phyloP scores from a whole-genome alignment of 2,329 filamentous ascomycete genomes.

The Furcasterigmium sp. region DNA sequence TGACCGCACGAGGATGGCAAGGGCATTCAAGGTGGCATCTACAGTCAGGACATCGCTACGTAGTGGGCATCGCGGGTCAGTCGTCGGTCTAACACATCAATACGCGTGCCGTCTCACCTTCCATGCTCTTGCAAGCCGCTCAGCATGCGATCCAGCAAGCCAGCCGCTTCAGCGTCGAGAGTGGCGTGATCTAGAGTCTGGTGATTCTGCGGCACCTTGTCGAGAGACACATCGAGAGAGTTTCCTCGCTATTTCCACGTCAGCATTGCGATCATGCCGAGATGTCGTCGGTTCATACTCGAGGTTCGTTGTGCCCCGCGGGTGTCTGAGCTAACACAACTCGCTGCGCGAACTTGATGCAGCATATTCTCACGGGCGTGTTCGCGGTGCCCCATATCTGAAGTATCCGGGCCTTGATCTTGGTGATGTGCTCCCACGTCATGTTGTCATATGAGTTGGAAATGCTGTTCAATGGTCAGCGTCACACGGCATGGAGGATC shows the following conservation, averaged over 20 bases:
- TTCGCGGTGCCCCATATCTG: conserved; percentile 79
- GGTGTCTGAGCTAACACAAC: conserved; percentile 89
- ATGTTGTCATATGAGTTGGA: conserved; percentile 76
- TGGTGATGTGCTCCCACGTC: conserved; percentile 82
- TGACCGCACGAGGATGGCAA: conserved; percentile 76
- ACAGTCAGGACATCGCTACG: conserved; percentile 78
- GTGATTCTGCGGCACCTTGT: conserved; percentile 80
- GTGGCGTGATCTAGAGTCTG: conserved; percentile 71
- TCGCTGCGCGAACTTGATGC: conserved; percentile 94
- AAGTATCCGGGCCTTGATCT: conserved; percentile 85
- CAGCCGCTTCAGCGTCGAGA: conserved; percentile 88
- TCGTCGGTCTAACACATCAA: not conserved
- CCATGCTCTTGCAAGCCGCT: conserved; percentile 79
- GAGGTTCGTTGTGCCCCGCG: conserved; percentile 74
- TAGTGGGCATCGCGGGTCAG: not conserved
- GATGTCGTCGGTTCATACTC: conserved; percentile 50
- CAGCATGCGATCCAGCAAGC: conserved; percentile 83
- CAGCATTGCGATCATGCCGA: conserved; percentile 12
- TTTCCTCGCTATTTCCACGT: conserved; percentile 34
- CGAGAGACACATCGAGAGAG: conserved; percentile 71
- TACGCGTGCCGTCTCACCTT: conserved; percentile 51
- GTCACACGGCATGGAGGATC: not conserved
- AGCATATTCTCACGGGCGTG: conserved; percentile 79
- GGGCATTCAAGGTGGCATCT: conserved; percentile 84
- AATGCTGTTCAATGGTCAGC: conserved; percentile 55